Evolutionary conservation across 2,329 filamentous ascomycete genomes (phyloP).

Genomic region (Botrytis byssoidea): DNA sequence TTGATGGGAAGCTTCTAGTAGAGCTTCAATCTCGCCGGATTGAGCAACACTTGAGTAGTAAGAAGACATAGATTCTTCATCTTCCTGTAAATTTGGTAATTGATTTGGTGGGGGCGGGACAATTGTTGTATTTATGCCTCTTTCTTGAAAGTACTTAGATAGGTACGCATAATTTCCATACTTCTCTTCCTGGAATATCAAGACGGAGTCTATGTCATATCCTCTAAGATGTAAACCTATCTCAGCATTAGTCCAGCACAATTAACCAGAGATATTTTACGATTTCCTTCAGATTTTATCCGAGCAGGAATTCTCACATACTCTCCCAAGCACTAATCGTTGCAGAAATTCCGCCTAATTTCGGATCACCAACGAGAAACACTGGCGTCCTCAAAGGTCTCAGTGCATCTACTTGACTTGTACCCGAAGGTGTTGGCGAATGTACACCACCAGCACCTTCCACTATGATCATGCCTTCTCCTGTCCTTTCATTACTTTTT

Average conservation of each 20-base stretch:
- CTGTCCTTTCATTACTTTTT: constrained; percentile 9
- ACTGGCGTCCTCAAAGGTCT: constrained; percentile 70
- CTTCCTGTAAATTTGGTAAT: constrained; percentile 42
- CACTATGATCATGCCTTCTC: constrained; percentile 62
- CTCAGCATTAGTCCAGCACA: not conserved
- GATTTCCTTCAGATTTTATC: accelerated
- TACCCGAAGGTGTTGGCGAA: constrained; percentile 74
- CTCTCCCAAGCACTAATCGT: constrained; percentile 75
- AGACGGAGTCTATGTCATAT: constrained; percentile 69
- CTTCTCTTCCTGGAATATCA: constrained; percentile 64
- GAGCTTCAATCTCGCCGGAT: constrained; percentile 42
- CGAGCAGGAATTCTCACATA: not conserved
- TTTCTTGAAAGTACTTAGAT: constrained; percentile 61
- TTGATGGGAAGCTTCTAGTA: constrained; percentile 52
- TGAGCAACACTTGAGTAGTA: constrained; percentile 60
- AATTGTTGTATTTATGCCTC: constrained; percentile 55
- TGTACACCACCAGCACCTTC: constrained; percentile 83
- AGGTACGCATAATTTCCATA: constrained; percentile 71
- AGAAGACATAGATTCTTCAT: constrained; percentile 55
- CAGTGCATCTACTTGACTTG: constrained; percentile 75
- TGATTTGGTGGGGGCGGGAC: constrained; percentile 59
- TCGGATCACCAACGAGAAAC: constrained; percentile 71
- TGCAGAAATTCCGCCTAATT: constrained; percentile 75
- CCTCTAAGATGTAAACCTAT: constrained; percentile 69
- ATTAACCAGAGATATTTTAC: not conserved